A percentile compares a stretch with the other conserved stretches of the same genome.
Evolutionary conservation across 306 rosid species (phyloP).

Genomic region (Inga leiocalycina): DNA sequence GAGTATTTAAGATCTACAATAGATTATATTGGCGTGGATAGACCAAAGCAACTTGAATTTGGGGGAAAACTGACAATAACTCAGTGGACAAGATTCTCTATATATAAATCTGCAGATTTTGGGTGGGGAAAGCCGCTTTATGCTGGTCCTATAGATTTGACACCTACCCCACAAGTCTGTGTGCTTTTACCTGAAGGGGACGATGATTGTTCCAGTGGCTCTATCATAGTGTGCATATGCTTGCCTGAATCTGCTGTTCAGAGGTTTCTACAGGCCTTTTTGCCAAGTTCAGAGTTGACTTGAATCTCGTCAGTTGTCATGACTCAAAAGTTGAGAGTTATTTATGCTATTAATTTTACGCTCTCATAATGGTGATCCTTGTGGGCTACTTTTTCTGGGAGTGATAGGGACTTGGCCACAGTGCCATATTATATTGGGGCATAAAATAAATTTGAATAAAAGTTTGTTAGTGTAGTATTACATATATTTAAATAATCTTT

Average conservation of each 20-base stretch:
- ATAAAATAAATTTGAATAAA: too few relatives aligned
- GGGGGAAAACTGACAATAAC: constrained; percentile 87
- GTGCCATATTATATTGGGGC: background rate
- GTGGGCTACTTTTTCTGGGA: background rate
- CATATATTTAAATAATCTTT: too few relatives aligned
- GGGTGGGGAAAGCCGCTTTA: constrained; percentile 88
- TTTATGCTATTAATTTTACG: background rate
- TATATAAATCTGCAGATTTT: constrained; percentile 76
- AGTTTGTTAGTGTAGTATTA: too few relatives aligned
- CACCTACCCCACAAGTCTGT: constrained; percentile 95
- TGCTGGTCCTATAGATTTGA: constrained; percentile 91
- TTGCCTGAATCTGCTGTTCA: constrained; percentile 68
- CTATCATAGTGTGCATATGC: constrained; percentile 84
- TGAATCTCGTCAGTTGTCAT: background rate
- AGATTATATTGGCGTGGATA: constrained; percentile 66
- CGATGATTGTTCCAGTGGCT: constrained; percentile 42
- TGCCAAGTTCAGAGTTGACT: constrained; percentile 31
- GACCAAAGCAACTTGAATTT: constrained; percentile 79
- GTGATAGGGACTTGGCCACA: background rate
- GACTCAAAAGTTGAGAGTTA: background rate
- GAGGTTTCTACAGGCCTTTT: constrained; percentile 54
- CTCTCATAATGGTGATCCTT: background rate
- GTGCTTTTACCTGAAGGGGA: constrained; percentile 78
- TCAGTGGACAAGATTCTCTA: constrained; percentile 91
- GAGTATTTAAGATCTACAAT: constrained; percentile 83